Evolutionary conservation across 139 green algal genomes (phyloP).

Genomic region (Astrephomene gubernaculifera): DNA sequence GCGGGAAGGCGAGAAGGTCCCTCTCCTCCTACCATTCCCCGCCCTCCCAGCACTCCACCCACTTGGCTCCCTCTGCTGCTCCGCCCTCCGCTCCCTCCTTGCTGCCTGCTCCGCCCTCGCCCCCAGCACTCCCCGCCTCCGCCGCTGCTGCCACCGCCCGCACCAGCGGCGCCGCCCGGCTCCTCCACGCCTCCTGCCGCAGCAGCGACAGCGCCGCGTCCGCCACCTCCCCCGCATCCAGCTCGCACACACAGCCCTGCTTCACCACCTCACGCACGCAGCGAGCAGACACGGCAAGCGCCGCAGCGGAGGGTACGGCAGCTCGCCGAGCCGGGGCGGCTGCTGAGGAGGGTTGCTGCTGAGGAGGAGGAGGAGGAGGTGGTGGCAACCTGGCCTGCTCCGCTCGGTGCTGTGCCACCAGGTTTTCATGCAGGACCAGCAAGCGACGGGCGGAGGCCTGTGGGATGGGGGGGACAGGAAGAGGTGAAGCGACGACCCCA

Average conservation of each 20-base stretch:
- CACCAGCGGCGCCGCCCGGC: background rate
- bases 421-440: background rate
- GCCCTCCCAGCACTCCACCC: background rate
- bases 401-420: background rate
- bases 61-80: background rate
- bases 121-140: background rate
- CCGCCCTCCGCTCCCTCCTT: background rate
- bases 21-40: background rate
- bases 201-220: slow-evolving; percentile 54
- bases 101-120: background rate
- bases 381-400: no score
- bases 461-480: background rate
- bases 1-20: background rate
- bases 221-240: slow-evolving; percentile 51
- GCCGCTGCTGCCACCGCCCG: background rate
- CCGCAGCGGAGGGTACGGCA: background rate
- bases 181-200: slow-evolving; percentile 27
- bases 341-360: no score
- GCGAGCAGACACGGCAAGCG: background rate
- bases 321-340: background rate
- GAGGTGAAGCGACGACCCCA: no score
- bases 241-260: slow-evolving; percentile 58
- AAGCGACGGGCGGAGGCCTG: background rate
- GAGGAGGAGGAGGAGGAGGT: no score
- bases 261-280: slow-evolving; percentile 23